Evolutionary conservation across 176 grass and related monocot genomes (phyloP).

Genomic region (Aegilops bicornis): DNA sequence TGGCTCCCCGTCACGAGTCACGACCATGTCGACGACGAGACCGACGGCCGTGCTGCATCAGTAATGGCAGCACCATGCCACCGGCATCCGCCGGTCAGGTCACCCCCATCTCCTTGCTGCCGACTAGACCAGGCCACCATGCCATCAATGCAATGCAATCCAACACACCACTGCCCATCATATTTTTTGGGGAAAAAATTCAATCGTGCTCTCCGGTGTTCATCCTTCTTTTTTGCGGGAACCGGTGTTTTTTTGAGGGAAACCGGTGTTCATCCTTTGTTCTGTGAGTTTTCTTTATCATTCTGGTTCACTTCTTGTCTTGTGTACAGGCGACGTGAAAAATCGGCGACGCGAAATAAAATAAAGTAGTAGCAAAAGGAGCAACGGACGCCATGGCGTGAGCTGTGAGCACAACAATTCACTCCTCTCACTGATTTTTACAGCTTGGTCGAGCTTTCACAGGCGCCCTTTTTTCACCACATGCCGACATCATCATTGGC

Average conservation of each 20-base stretch:
- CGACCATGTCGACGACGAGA: not conserved
- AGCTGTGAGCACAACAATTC: not conserved
- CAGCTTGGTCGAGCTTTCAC: not conserved
- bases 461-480: not conserved
- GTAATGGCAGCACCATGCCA: not conserved
- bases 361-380: not conserved
- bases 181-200: too few species aligned
- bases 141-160: not conserved
- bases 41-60: not conserved
- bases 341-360: not conserved
- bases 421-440: conserved; percentile 17
- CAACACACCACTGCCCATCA: not conserved
- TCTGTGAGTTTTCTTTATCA: not conserved
- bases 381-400: not conserved
- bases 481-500: conserved; percentile 18
- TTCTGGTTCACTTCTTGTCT: not conserved
- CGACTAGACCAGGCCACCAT: not conserved
- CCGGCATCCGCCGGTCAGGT: not conserved
- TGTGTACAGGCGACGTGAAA: not conserved
- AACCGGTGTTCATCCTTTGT: too few species aligned
- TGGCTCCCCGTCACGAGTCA: not conserved
- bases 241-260: too few species aligned
- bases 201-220: too few species aligned
- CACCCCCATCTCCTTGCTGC: not conserved
- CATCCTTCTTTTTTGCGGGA: too few species aligned